Evolutionary conservation across 768 basidiomycete species (phyloP).

Genomic region (Galerina marginata): DNA sequence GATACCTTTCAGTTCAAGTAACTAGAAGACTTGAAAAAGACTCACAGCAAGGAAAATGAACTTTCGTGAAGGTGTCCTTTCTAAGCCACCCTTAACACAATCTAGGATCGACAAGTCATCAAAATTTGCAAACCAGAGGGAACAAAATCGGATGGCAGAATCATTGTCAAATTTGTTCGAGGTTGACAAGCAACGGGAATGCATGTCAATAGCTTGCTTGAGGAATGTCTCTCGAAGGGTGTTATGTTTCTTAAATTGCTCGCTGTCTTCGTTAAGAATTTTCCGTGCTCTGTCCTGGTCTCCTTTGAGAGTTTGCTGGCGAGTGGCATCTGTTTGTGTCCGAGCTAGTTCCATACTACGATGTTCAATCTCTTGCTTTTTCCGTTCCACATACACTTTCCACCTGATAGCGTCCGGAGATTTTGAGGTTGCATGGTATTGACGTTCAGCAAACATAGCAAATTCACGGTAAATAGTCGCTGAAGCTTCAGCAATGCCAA

Average conservation of each 20-base stretch:
- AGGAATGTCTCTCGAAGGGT: slow-evolving; percentile 66
- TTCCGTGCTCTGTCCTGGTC: slow-evolving; percentile 37
- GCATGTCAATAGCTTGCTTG: slow-evolving; percentile 81
- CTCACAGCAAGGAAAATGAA: slow-evolving; percentile 82
- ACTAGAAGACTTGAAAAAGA: neutral
- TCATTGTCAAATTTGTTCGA: slow-evolving; percentile 81
- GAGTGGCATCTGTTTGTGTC: slow-evolving; percentile 19
- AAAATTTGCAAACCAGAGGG: slow-evolving; percentile 92
- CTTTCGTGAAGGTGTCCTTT: slow-evolving; percentile 80
- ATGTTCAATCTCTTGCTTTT: slow-evolving; percentile 68
- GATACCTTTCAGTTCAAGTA: slow-evolving; percentile 4
- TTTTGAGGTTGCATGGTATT: slow-evolving; percentile 73
- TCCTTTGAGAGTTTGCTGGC: slow-evolving; percentile 20
- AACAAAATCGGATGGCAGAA: slow-evolving; percentile 79
- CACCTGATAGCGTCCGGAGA: slow-evolving; percentile 74
- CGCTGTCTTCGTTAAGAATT: slow-evolving; percentile 50
- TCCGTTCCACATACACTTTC: slow-evolving; percentile 75
- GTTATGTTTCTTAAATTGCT: slow-evolving; percentile 60
- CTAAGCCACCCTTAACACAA: slow-evolving; percentile 50
- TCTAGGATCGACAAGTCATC: slow-evolving; percentile 57
- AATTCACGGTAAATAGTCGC: slow-evolving; percentile 78
- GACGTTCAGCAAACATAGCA: slow-evolving; percentile 88
- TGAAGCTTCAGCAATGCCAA: slow-evolving; percentile 31
- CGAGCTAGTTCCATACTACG: slow-evolving; percentile 42
- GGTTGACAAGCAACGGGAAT: slow-evolving; percentile 71